Base-by-base conservation (phyloP, 1,139 yeast genomes). In the Geotrichum reessii region DNA sequence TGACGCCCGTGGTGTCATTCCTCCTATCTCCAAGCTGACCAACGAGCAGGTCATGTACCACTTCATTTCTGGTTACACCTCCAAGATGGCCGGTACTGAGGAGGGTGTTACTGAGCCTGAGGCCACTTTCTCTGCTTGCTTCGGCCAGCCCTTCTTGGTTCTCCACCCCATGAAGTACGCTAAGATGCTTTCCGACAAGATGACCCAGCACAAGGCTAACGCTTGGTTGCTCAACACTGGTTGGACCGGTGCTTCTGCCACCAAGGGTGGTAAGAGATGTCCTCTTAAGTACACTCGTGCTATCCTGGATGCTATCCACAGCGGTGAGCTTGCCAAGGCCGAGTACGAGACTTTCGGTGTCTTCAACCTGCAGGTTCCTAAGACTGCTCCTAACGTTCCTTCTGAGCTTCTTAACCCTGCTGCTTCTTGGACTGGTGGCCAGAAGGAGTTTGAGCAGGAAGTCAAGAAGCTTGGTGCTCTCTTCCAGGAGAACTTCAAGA, bases 1-100 rank as follows among this genome's bases (percentile, higher is more conserved):
- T 81, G 99, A 93, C 74, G 98, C 98, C 64, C 85, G 96, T 63
- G 99, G 98, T 79, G 97, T 92, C 53, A 82, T 93, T 69, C 99
- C 99, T 60, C 98, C 98, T 66, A 96, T 93, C 63, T 91, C 98
- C 65, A 90, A 86, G 78, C 84, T 93, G 75, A 82, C 95, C 61
- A 90, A 90, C 72, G 90, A 93, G 67, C 98, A 93, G 78, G 98
- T 93, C 66, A 93, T 93, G 98, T 93, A 93, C 82, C 98, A 93
- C 79, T 93, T 93, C 78, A 93, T 93, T 69, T 87, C 96, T 64
- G 99, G 99, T 73, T 93, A 93, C 83, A 93, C 99, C 64, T 92
- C 98, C 62, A 93, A 93, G 84, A 93, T 93, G 96, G 97, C 99
- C 65, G 99, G 99, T 76, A 93, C 99, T 61, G 99, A 93, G 78